These are phyloP conservation scores for Letharia lupina DNA, from an alignment of 495 filamentous ascomycete genomes.

Conservation along the genomic window DNA sequence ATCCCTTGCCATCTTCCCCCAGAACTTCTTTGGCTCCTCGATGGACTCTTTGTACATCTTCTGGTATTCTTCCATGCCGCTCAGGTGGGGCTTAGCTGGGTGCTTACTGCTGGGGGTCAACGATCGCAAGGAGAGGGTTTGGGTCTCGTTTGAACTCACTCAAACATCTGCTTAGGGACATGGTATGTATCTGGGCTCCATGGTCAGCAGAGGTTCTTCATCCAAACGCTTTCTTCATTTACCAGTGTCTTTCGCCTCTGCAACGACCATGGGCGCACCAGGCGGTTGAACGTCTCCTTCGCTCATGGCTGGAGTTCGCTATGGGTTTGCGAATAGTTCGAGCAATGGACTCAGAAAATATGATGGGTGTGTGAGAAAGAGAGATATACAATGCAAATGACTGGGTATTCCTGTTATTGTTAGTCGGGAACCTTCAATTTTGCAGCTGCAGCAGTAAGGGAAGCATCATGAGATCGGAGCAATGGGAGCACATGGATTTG, in stretches of 20 bases:
- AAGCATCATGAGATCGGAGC: neutral
- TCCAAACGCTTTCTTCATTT: neutral
- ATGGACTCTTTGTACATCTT: slow-evolving; percentile 94
- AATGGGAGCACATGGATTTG: neutral
- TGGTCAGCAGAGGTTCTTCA: neutral
- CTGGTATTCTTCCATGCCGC: slow-evolving; percentile 77
- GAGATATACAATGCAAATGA: neutral
- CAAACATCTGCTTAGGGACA: slow-evolving; percentile 25
- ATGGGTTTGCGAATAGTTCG: neutral
- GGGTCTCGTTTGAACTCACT: slow-evolving; percentile 16
- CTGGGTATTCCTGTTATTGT: neutral
- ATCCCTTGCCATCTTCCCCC: slow-evolving; percentile 76
- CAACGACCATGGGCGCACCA: slow-evolving; percentile 21
- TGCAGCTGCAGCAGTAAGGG: neutral
- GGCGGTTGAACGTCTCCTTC: slow-evolving; percentile 24
- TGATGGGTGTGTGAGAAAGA: neutral
- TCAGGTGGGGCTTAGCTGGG: slow-evolving; percentile 57
- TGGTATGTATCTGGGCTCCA: slow-evolving; percentile 24
- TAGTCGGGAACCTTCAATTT: neutral
- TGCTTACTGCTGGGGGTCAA: slow-evolving; percentile 46
- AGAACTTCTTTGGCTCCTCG: slow-evolving; percentile 83
- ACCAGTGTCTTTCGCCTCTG: slow-evolving; percentile 27
- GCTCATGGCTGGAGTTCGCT: slow-evolving; percentile 19
- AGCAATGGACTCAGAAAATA: neutral
- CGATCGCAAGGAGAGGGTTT: neutral